Evolutionary conservation across 805 yeast species (phyloP), one percentile per base, ranked within the genome.

Genomic region (Isabelozyma gotoi): DNA sequence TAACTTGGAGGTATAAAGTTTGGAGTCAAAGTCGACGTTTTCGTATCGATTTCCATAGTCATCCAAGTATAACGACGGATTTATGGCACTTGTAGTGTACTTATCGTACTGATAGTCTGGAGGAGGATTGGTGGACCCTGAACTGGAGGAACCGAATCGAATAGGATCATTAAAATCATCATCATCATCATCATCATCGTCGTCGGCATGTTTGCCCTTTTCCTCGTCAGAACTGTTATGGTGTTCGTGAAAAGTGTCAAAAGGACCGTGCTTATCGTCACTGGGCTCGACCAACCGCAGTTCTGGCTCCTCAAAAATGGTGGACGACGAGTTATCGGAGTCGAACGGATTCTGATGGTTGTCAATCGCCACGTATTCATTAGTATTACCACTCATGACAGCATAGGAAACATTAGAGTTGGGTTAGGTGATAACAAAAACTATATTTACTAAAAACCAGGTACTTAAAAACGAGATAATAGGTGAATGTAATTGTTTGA

Each of bases 21-120:
- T 57, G 15, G 63, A 56, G 47, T 71, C 60, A 42, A 71, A 71
- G 47, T 71, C 67, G 7, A 71, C 51, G 38, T 69, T 66, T 16
- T 52, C 60, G 45, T 71, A 71, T 7, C 39, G 24, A 39, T 68
- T 65, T 4, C 74, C 74, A 44, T 52, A 66, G 33, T 55, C 58
- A 44, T 70, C 74, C 2, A 45, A 42, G 41, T 47, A 57, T 29
- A 39, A 38, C 24, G 40, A 35, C 11, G 38, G 41, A 11, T 19
- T 20, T 10, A 33, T 33, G 18, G 39, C n/a, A 15, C 16, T 36
- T 12, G 31, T 20, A 15, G 14, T 18, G 29, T 24, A 24, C 29
- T 24, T 24, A 7, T 24, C 29, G 29, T 24, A 24, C 29, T 24
- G 29, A 24, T 24, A 24, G 8, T 24, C 29, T 10, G 29, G 29